Conservation (phyloP, 2,329 filamentous ascomycete genomes). For the Aspergillus puulaauensis region DNA sequence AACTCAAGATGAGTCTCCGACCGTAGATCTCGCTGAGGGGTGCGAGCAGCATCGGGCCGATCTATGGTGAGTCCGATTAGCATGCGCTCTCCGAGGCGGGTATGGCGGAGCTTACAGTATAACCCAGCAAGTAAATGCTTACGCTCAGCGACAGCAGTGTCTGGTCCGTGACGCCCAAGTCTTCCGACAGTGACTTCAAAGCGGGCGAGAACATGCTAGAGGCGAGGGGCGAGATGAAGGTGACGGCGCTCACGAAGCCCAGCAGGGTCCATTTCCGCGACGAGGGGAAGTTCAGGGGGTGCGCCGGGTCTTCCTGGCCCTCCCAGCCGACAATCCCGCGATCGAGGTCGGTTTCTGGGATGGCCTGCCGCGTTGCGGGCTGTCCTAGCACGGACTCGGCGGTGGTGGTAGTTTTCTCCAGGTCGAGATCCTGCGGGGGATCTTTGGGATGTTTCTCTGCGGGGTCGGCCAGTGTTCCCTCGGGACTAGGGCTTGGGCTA, state of each 20-base stretch:
- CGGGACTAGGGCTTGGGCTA: not conserved
- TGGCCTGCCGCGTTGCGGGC: not conserved
- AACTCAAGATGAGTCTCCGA: constrained; percentile 58
- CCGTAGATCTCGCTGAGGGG: constrained; percentile 66
- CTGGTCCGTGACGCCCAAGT: constrained; percentile 23
- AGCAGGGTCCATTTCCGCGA: constrained; percentile 28
- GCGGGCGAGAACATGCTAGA: constrained; percentile 36
- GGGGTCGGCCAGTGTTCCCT: not conserved
- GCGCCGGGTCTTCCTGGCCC: constrained; percentile 55
- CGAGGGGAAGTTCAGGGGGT: constrained; percentile 55
- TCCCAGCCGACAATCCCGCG: constrained; percentile 62
- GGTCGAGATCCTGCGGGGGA: not conserved
- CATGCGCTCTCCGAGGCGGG: not conserved
- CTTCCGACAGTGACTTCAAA: constrained; percentile 20
- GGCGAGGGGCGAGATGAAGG: constrained; percentile 32
- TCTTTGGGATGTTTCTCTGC: not conserved
- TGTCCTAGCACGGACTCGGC: not conserved
- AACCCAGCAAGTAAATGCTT: constrained; percentile 32
- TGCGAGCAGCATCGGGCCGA: constrained; percentile 64
- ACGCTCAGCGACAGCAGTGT: constrained; percentile 30
- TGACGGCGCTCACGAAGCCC: constrained; percentile 28
- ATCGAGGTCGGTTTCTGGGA: constrained; percentile 48
- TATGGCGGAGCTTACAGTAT: constrained; percentile 20
- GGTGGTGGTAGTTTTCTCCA: not conserved
- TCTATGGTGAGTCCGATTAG: not conserved